Evolutionary conservation across 2,329 filamentous ascomycete genomes (phyloP), one percentile per base, ranked within the genome.

Genomic region (Ophiosphaerella korrae): DNA sequence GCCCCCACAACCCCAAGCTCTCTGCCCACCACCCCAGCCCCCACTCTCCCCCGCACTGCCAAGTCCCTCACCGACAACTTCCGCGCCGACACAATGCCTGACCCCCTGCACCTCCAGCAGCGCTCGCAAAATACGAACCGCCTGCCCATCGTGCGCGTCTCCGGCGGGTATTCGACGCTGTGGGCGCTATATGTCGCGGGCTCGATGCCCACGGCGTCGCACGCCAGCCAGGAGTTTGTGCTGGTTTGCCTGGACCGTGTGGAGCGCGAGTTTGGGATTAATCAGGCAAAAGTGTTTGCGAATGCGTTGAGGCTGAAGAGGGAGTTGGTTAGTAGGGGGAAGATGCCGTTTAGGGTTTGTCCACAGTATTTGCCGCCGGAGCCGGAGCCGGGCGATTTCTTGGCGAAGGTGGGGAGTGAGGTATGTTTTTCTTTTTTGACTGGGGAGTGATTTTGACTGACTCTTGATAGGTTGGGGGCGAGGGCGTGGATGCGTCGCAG

Each of bases 161-260:
- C 64, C 1, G 71, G 70, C 24, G 68, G 68, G 2, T 64, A 67
- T 32, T 63, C 67, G 7, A 63, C 62, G 0, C 47, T 71, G 3
- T 74, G 70, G 70, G 58, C 69, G 4, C 46, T 74, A 6, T 74
- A 61, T 37, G 58, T 72, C 3, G 64, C 68, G 0, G 70, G 65
- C 16, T 40, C 66, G 7, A 70, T 62, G 52, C 64, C 64, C 1
- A 60, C 62, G 1, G 68, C 70, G 0, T 62, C 59, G 1, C 50
- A 53, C 0, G 36, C 60, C 12, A 59, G 57, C 13, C 67, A 70
- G 37, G 54, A 60, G n/a, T 73, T 56, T 34, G 55, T 66, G 0
- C 24, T 64, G 7, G 45, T 39, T 2, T 62, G 86, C 8, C 75
- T 90, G 50, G 84, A 87, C 72, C 80, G 86, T 67, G 88, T 89